Evolutionary conservation across 139 green algal species (phyloP), one percentile per base, ranked within the genome.

Genomic region (Volvox africanus): DNA sequence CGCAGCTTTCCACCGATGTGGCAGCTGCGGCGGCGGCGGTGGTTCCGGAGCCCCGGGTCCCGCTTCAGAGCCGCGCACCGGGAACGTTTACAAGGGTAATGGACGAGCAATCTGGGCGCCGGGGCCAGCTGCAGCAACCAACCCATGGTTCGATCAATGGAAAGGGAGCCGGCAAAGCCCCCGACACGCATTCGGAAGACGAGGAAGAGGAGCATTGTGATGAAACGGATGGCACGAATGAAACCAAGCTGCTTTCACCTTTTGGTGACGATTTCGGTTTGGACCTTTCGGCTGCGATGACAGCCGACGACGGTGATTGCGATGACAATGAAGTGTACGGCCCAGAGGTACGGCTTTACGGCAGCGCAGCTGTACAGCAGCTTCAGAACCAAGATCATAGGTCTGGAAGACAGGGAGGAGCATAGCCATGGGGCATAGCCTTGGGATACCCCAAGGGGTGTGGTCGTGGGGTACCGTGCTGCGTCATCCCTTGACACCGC

Each of bases 341-440:
- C 12, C 82, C 82, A 2, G 82, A 88, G 82, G 82, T 88, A 55
- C 80, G 71, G 71, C 20, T 73, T 24, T 73, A 30, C 44, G 9
- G 44, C 44, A 55, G 44, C 44, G 5, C 9, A 55, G 9, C 44
- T 55, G 44, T 55, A 55, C 44, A 14, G 44, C 44, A 55, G 44
- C 44, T 55, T 9, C 9, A 55, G 44, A 55, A 55, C 44, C 44
- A 55, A 9, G 44, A 55, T 5, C 44, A 55, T 5, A 55, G 9
- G 44, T 55, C 44, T 55, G 44, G 44, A 55, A 55, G 5, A 55
- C 44, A 55, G 44, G 9, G 44, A n/a, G n/a, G n/a, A n/a, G n/a
- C n/a, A n/a, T n/a, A n/a, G n/a, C n/a, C n/a, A n/a, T n/a, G n/a
- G n/a, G n/a, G n/a, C n/a, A n/a, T n/a, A n/a, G n/a, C n/a, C n/a